These are phyloP conservation scores for Harringtonia aguacate DNA, from an alignment of 2,329 filamentous ascomycete species.

Conservation along the genomic window DNA sequence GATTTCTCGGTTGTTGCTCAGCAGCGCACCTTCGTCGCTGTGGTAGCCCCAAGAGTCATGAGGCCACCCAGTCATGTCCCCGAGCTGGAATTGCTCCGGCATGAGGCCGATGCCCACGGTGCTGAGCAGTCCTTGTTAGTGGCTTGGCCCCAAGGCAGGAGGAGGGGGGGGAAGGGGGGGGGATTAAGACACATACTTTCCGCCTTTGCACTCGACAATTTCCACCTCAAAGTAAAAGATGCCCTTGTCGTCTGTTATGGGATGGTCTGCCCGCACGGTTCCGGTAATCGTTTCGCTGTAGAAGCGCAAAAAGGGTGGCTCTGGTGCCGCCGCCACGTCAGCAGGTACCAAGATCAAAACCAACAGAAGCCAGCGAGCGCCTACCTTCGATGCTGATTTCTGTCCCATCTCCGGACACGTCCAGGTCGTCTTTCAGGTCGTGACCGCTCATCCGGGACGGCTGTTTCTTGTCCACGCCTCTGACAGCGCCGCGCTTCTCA, in stretches of 20 bases:
- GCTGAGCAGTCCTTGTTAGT: too few relatives aligned
- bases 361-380: too few relatives aligned
- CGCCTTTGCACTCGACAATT: neutral
- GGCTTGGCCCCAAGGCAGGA: neutral
- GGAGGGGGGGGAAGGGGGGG: too few relatives aligned
- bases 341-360: too few relatives aligned
- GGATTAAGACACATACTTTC: neutral
- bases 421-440: too few relatives aligned
- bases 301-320: neutral
- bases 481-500: neutral
- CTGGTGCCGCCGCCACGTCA: too few relatives aligned
- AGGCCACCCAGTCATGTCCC: neutral
- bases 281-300: neutral
- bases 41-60: neutral
- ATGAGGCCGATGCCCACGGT: neutral
- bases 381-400: too few relatives aligned
- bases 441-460: too few relatives aligned
- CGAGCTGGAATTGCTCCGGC: neutral
- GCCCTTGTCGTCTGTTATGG: neutral
- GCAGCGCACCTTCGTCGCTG: constrained; percentile 1
- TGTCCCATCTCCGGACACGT: too few relatives aligned
- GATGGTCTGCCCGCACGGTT: neutral
- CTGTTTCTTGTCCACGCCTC: too few relatives aligned
- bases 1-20: neutral
- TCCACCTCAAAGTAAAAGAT: constrained; percentile 8